Conservation (phyloP, 306 rosid species). For the Citrullus amarus region DNA sequence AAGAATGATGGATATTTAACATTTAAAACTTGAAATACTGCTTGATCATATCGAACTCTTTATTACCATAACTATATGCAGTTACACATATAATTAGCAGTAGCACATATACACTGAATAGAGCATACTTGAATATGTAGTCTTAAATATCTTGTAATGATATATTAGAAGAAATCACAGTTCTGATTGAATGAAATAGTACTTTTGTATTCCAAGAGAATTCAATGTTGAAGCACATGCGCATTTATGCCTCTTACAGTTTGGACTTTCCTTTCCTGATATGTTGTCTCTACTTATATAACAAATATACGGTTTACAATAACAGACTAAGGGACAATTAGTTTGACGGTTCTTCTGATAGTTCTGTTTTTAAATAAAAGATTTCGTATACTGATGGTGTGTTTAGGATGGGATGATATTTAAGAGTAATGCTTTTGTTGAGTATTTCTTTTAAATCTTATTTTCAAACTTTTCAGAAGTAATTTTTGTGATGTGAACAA, state of each 20-base stretch:
- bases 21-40: not conserved
- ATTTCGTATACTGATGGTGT: not conserved
- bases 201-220: not conserved
- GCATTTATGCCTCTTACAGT: not conserved
- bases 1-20: not conserved
- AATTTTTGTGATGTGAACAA: not conserved
- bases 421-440: not conserved
- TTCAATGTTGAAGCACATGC: constrained; percentile 1
- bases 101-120: not conserved
- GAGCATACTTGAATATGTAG: not conserved
- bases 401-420: not conserved
- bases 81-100: not conserved
- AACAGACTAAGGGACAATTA: not conserved
- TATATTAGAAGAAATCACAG: not conserved
- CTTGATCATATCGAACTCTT: not conserved
- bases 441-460: not conserved
- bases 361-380: not conserved
- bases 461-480: not conserved
- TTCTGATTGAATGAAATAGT: not conserved
- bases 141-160: not conserved
- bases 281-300: not conserved
- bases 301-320: not conserved
- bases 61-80: not conserved
- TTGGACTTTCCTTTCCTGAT: not conserved
- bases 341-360: not conserved